Base-by-base conservation (phyloP, 768 basidiomycete genomes). In the Podaxis carcinomalis region DNA sequence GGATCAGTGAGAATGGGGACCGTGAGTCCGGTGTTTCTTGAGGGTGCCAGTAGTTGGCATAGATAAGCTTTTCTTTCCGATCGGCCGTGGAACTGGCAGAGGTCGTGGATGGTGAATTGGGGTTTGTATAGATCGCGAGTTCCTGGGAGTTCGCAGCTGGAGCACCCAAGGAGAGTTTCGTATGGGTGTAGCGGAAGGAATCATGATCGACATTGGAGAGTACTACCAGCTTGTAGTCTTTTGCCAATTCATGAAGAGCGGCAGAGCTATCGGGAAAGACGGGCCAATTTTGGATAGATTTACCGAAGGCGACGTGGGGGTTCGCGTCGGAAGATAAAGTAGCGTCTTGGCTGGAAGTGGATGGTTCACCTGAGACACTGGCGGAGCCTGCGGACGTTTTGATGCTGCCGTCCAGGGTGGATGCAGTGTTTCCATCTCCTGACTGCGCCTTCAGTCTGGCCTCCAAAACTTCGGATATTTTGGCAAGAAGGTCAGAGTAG, bases 191-290 rank as follows among this genome's bases (percentile, higher is more conserved):
- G 2, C 79, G 74, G 68, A 90, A 89, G 35, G 87, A 87, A 23
- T 66, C 68, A 59, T 79, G 79, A 64, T 92, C 90, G 67, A 92
- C 85, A 70, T 92, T 92, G 65, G 89, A 90, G 40, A 92, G 78
- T 4, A 90, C 87, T 62, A 85, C 79, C 61, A 92, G 84, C 58
- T 85, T 86, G 75, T 83, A 91, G 67, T 82, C 80, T 59, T 78
- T 76, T 39, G 87, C 78, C 55, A 92, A 82, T 28, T 76, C 71
- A 52, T 76, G 78, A 4, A 92, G 81, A 0, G 89, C 89, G 14
- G 73, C 70, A 61, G 77, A 70, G 7, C 86, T 87, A 70, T 92
- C 90, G 0, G 84, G 80, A 73, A 91, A 92, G 5, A 84, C 76
- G 1, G 76, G 74, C 89, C 89, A 92, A 37, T 79, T 64, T 40